These are phyloP conservation scores for Ceratobasidium sp. DNA, from an alignment of 1,284 basidiomycete genomes.

Conservation along the genomic window DNA sequence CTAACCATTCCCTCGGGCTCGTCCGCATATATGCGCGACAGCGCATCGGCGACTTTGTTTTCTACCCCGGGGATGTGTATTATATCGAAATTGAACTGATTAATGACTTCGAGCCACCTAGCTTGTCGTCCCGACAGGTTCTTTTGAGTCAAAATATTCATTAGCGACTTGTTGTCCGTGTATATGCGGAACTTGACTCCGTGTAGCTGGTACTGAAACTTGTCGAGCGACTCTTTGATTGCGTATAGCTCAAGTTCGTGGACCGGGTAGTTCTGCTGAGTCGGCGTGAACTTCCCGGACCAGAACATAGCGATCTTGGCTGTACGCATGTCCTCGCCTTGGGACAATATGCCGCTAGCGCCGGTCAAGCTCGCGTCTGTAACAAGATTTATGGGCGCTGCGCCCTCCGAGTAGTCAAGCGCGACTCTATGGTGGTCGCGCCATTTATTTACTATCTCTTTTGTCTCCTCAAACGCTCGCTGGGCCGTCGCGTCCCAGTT, in stretches of 20 bases:
- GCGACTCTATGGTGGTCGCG: constrained; percentile 52
- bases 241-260: constrained; percentile 61
- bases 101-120: constrained; percentile 50
- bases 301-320: constrained; percentile 55
- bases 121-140: constrained; percentile 52
- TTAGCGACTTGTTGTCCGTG: constrained; percentile 58
- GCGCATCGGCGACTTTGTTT: too few species aligned
- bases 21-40: too few species aligned
- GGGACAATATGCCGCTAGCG: constrained; percentile 50
- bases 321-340: constrained; percentile 50
- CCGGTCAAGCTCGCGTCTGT: constrained; percentile 52
- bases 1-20: too few species aligned
- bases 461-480: constrained; percentile 58
- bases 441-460: constrained; percentile 50
- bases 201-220: constrained; percentile 58
- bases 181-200: constrained; percentile 55
- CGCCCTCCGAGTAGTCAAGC: constrained; percentile 52
- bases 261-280: constrained; percentile 60
- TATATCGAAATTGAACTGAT: constrained; percentile 55
- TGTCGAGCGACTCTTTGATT: constrained; percentile 58
- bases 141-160: constrained; percentile 56
- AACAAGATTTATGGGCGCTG: constrained; percentile 5
- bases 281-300: constrained; percentile 59
- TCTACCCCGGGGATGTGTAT: too few species aligned
- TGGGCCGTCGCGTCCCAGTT: constrained; percentile 57